Conservation (phyloP, 306 rosid genomes). For the Medicago ruthenica region DNA sequence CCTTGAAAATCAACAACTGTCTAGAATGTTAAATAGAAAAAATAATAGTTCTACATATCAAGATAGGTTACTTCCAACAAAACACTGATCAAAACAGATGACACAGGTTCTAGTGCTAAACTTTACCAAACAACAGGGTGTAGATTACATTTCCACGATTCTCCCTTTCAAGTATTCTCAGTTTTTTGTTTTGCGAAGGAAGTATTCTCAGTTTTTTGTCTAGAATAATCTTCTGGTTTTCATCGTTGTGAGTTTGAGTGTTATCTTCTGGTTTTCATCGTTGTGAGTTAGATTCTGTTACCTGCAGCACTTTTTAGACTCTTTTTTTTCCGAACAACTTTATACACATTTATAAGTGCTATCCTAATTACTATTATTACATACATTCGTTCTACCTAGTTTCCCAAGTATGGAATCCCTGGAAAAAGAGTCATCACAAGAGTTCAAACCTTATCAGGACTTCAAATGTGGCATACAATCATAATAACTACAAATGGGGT, state of each 20-base stretch:
- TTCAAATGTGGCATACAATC: too few species aligned
- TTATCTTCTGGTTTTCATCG: neutral
- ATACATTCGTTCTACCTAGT: neutral
- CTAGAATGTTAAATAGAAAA: neutral
- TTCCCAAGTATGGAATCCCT: neutral
- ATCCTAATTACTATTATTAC: neutral
- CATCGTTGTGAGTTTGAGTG: neutral
- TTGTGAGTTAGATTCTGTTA: neutral
- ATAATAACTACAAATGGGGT: too few species aligned
- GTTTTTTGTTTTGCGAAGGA: neutral
- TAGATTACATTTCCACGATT: constrained; percentile 10
- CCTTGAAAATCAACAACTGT: neutral
- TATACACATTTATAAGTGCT: too few species aligned
- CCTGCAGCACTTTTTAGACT: neutral
- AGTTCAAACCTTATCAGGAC: neutral
- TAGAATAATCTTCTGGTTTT: neutral
- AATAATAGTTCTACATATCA: neutral
- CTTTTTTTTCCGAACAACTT: too few species aligned
- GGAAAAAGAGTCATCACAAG: neutral
- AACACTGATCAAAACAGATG: neutral
- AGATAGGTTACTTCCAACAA: neutral
- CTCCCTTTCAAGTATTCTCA: neutral
- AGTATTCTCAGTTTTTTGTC: neutral
- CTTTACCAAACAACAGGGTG: neutral
- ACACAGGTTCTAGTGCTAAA: neutral